A percentile compares a stretch with the other conserved stretches of the same genome.
Conservation (phyloP, 2,329 filamentous ascomycete species). For the Leptographium wingfieldii region DNA sequence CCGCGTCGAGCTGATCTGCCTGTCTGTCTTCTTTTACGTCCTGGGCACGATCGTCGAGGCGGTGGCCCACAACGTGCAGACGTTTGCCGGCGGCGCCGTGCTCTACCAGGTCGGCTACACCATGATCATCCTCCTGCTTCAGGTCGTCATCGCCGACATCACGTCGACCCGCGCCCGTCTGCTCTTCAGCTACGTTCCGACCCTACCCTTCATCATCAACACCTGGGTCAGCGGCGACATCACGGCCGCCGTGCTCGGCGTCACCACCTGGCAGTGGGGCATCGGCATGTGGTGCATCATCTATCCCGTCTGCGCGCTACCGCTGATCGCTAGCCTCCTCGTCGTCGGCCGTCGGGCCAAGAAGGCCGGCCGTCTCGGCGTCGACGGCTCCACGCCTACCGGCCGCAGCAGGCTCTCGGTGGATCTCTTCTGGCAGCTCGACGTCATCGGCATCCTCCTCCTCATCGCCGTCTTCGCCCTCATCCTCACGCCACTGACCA, state of each 20-base stretch:
- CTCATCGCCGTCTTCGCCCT: conserved; percentile 33
- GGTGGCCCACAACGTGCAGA: conserved; percentile 29
- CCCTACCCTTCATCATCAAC: conserved; percentile 46
- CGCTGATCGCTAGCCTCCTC: conserved; percentile 28
- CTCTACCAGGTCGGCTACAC: conserved; percentile 54
- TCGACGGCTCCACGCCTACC: conserved; percentile 8
- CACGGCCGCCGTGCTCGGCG: conserved; percentile 32
- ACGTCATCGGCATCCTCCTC: conserved; percentile 31
- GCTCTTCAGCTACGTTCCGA: conserved; percentile 53
- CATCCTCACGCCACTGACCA: conserved; percentile 30
- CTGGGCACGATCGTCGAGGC: conserved; percentile 39
- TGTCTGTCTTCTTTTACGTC: conserved; percentile 36
- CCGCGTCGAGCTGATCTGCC: conserved; percentile 42
- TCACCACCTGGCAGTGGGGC: conserved; percentile 47
- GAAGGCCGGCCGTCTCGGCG: conserved; percentile 32
- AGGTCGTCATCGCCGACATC: conserved; percentile 52
- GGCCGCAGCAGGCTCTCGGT: conserved; percentile 14
- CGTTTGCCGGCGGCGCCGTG: conserved; percentile 44
- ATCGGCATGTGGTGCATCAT: conserved; percentile 53
- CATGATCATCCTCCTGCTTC: conserved; percentile 44
- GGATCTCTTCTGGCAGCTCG: conserved; percentile 34
- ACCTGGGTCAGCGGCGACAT: conserved; percentile 52
- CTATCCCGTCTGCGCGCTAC: conserved; percentile 41
- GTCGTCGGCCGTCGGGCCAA: conserved; percentile 39
- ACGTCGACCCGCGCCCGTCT: conserved; percentile 50